These are phyloP conservation scores for Dryas integrifolia DNA, from an alignment of 331 rosid species.

Conservation along the genomic window DNA sequence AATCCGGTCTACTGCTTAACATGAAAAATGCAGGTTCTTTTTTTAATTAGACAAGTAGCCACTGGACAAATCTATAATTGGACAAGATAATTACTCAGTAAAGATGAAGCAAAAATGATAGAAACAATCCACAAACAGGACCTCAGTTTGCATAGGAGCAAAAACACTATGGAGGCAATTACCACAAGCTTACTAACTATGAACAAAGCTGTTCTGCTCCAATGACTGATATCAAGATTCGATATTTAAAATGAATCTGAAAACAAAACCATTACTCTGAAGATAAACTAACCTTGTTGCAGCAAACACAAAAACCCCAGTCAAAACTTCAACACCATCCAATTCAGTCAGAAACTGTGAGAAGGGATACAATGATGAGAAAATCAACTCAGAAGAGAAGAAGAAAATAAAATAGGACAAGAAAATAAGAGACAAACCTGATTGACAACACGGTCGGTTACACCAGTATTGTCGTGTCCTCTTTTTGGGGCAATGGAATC, in stretches of 20 bases:
- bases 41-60: slow-evolving; percentile 3
- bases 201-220: neutral
- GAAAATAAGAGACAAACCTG: slow-evolving; percentile 50
- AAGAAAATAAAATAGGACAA: slow-evolving; percentile 7
- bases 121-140: slow-evolving; percentile 2
- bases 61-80: neutral
- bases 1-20: slow-evolving; percentile 92
- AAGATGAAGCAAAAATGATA: neutral
- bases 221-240: slow-evolving; percentile 7
- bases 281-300: slow-evolving; percentile 84
- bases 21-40: slow-evolving; percentile 26
- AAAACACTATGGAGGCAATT: neutral
- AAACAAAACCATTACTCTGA: neutral
- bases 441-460: slow-evolving; percentile 96
- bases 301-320: slow-evolving; percentile 96
- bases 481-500: slow-evolving; percentile 98
- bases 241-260: neutral
- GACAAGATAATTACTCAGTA: neutral
- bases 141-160: too few relatives aligned
- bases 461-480: slow-evolving; percentile 99
- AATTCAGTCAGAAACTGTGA: slow-evolving; percentile 89
- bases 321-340: slow-evolving; percentile 91
- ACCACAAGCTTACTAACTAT: neutral
- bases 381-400: slow-evolving; percentile 14
- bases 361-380: slow-evolving; percentile 33